Conservation (phyloP, 805 yeast genomes). For the Saccharomycopsis guyanensis region DNA sequence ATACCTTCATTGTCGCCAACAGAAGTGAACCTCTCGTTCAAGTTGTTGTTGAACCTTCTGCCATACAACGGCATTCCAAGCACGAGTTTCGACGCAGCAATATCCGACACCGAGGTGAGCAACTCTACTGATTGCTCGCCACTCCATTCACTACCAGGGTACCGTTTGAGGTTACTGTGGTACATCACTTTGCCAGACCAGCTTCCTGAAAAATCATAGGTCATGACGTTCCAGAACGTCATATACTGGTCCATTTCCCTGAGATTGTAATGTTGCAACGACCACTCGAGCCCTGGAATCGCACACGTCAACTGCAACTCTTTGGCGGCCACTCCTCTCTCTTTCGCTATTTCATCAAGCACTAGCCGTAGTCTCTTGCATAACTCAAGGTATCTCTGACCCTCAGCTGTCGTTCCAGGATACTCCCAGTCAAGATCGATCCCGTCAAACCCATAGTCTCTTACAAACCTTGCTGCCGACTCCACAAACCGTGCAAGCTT, state of each 20-base stretch:
- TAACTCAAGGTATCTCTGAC: constrained; percentile 36
- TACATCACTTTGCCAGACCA: constrained; percentile 60
- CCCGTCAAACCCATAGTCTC: constrained; percentile 71
- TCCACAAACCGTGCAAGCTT: constrained; percentile 40
- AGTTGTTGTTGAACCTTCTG: constrained; percentile 38
- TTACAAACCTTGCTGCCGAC: constrained; percentile 41
- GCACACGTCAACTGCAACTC: constrained; percentile 60
- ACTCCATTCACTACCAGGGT: constrained; percentile 33
- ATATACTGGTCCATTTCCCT: constrained; percentile 49
- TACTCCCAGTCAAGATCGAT: constrained; percentile 95
- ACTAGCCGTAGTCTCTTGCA: constrained; percentile 33
- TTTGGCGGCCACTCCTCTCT: constrained; percentile 21
- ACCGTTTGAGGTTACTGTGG: constrained; percentile 60
- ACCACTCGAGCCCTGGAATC: constrained; percentile 56
- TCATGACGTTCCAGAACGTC: constrained; percentile 80
- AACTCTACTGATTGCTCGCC: constrained; percentile 41
- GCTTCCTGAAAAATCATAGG: constrained; percentile 78
- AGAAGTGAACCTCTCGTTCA: constrained; percentile 39
- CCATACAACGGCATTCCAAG: constrained; percentile 92
- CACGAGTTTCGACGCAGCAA: constrained; percentile 45
- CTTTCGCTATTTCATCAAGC: constrained; percentile 34
- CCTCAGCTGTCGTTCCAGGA: constrained; percentile 45
- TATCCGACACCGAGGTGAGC: constrained; percentile 35
- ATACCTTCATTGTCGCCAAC: constrained; percentile 39
- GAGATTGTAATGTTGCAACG: constrained; percentile 38